Base-by-base conservation (phyloP, 2,329 filamentous ascomycete genomes). In the Sporothrix mexicana region DNA sequence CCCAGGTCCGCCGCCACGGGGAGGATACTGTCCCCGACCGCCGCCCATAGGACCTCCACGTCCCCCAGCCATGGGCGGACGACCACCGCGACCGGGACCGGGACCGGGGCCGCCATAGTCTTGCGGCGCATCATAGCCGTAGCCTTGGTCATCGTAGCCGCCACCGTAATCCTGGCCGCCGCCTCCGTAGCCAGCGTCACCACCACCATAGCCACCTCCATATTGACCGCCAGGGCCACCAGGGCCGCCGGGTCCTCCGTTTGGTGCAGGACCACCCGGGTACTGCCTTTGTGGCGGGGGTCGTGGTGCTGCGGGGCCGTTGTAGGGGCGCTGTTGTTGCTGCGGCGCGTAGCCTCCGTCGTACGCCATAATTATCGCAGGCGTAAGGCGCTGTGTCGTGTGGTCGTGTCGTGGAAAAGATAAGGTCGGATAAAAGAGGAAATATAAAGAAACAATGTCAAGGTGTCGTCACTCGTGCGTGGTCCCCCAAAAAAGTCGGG, bases 271-370 rank as follows among this genome's bases (percentile, higher is more conserved):
- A 8, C 76, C 78, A 45, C 76, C 77, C 7, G 79, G 77, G 71
- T 81, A 81, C 43, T 80, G 82, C 72, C 76, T 80, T 77, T 82
- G 83, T 12, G 80, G 82, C 8, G 80, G 78, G 66, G 82, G 80
- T 71, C 83, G 80, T 71, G 83, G 83, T 61, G 82, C 81, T 69
- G 82, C 84, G 45, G 81, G 83, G 51, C 84, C 85, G 74, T 81
- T 82, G 77, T 87, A 87, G n/a, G 83, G 83, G 73, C 84, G 84
- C 77, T 86, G 83, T 70, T 82, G 78, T 53, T 77, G 64, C 30
- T 73, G 73, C 59, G 73, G 81, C 72, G 81, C 81, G 74, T 85
- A 87, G 74, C 81, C 83, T 74, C 81, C 83, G 74, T 87, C 84
- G 77, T 87, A 88, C 62, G 86, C 84, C 87, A 88, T 88, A 17